Percentiles rank a stretch among this genome's conserved stretches.
These are phyloP conservation scores for Acorus calamus DNA, from an alignment of 106 monocot genomes.

Conservation along the genomic window DNA sequence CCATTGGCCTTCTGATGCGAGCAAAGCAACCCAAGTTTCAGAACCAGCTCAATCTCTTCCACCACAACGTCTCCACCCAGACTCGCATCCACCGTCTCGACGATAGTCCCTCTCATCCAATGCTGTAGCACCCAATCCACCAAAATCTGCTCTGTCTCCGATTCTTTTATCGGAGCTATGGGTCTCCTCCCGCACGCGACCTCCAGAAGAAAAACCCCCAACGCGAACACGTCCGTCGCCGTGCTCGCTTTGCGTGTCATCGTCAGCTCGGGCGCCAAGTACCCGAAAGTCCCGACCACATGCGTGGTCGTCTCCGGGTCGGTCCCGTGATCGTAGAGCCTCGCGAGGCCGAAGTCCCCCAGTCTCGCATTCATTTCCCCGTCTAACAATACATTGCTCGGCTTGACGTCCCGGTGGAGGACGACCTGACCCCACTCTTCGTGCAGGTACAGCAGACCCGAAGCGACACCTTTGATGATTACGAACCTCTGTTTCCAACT, in stretches of 20 bases:
- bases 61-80: conserved; percentile 13
- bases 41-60: conserved; percentile 27
- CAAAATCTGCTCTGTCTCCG: conserved; percentile 1
- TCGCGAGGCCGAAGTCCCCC: conserved; percentile 10
- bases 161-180: background rate
- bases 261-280: conserved; percentile 5
- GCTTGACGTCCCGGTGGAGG: conserved; percentile 7
- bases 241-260: background rate
- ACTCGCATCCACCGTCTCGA: conserved; percentile 9
- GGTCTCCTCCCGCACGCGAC: conserved; percentile 8
- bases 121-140: conserved; percentile 5
- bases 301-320: conserved; percentile 3
- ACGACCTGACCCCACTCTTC: conserved; percentile 9
- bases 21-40: conserved; percentile 44
- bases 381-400: conserved; percentile 8
- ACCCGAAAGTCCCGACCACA: conserved; percentile 8
- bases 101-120: background rate
- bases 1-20: conserved; percentile 17
- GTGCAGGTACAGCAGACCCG: conserved; percentile 6
- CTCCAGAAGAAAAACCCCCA: conserved; percentile 7
- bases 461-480: conserved; percentile 11
- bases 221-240: conserved; percentile 3
- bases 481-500: background rate
- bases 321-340: conserved; percentile 2
- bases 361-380: conserved; percentile 5